These are phyloP conservation scores for Colletotrichum musicola DNA, from an alignment of 2,329 filamentous ascomycete species.

Conservation along the genomic window DNA sequence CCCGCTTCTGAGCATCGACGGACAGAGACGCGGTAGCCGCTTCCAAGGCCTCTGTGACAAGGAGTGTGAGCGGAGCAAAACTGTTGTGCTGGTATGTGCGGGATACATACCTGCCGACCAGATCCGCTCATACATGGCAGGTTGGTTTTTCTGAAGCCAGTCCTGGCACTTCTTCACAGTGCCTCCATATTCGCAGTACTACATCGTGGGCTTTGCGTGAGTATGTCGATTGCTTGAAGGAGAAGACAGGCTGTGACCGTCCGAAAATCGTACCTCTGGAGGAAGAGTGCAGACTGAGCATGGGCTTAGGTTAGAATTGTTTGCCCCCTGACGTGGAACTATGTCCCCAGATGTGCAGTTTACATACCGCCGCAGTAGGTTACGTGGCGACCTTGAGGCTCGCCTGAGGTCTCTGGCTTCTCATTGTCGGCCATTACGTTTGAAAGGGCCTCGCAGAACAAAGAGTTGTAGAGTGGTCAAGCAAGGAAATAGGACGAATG, in stretches of 20 bases:
- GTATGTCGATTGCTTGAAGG: neutral
- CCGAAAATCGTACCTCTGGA: constrained; percentile 66
- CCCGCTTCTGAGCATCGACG: constrained; percentile 92
- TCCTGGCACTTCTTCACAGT: constrained; percentile 97
- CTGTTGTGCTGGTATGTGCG: neutral
- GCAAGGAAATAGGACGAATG: constrained; percentile 19
- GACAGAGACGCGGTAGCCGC: constrained; percentile 88
- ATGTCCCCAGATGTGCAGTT: constrained; percentile 7
- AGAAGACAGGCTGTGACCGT: neutral
- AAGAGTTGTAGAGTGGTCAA: constrained; percentile 37
- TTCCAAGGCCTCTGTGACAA: constrained; percentile 76
- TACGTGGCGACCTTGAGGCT: constrained; percentile 65
- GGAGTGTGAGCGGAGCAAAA: constrained; percentile 13
- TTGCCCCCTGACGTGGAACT: constrained; percentile 13
- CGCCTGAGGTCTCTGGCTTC: constrained; percentile 56
- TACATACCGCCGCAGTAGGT: constrained; percentile 71
- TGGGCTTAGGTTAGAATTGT: constrained; percentile 34
- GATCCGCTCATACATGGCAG: constrained; percentile 79
- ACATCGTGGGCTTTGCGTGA: constrained; percentile 36
- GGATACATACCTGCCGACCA: constrained; percentile 82
- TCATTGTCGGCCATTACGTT: constrained; percentile 67
- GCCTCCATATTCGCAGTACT: constrained; percentile 99
- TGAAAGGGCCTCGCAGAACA: constrained; percentile 39
- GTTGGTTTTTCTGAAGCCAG: constrained; percentile 85
- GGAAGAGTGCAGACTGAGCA: constrained; percentile 72